Evolutionary conservation across 768 basidiomycete species (phyloP), one percentile per base, ranked within the genome.

Genomic region (Chalciporus chontae): DNA sequence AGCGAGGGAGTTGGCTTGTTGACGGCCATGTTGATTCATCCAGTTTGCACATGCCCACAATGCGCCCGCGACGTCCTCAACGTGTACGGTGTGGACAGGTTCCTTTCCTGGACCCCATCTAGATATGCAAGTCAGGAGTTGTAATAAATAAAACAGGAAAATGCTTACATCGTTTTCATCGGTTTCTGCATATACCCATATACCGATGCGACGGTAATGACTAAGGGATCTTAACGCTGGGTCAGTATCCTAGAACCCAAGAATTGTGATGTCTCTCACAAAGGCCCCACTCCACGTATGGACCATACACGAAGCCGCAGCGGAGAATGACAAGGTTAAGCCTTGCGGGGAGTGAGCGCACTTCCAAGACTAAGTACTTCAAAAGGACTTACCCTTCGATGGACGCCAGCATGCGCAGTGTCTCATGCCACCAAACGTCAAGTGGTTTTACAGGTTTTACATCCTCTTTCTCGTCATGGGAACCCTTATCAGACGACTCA

Each of bases 391-490:
- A 90, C 90, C 81, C 79, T 53, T 81, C 73, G 48, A 92, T 88
- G 5, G 83, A 80, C 18, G 84, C 87, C 52, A 93, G 65, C 64
- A 79, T 79, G 29, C 90, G 78, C 21, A 88, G 71, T 1, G 87
- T 81, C 71, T 93, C 91, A 57, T 94, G 91, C 88, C 90, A 93
- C 91, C 91, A 94, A 15, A 73, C 80, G 15, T 91, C 90, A 51
- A 83, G 68, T 6, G 81, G 77, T 40, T 83, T 84, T 17, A 73
- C 68, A 10, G 91, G 90, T 61, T 87, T 86, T 42, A 83, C 69
- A 49, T 85, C 83, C 40, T 87, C 84, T 63, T 83, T 85, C 72
- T 92, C 91, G 46, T 80, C 73, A 52, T 83, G 77, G 15, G 73
- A 54, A 36, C 77, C 77, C 66, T 88, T 90, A 52, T 79, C 80